Evolutionary conservation across 2,329 filamentous ascomycete genomes (phyloP), one percentile per base, ranked within the genome.

Genomic region (Xylaria sp.): DNA sequence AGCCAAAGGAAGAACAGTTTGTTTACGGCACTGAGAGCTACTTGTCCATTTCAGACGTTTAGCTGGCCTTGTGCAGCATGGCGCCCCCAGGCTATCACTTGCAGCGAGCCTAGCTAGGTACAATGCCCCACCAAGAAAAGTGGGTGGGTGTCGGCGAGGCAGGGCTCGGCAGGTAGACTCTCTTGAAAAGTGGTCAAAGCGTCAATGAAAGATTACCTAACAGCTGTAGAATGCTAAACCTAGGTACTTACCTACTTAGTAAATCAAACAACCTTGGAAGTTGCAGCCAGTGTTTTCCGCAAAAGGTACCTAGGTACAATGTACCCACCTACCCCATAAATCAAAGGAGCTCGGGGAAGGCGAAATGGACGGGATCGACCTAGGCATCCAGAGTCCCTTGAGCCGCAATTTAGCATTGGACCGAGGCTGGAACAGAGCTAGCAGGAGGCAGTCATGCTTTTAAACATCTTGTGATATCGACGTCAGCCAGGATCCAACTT

Each of bases 401-500:
- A 70, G 68, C 68, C 68, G 68, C 68, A 70, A 60, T 61, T 35
- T 44, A 27, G 59, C 65, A 55, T 63, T 58, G 50, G 69, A 66
- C 72, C 72, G 72, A 73, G 72, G 72, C 72, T 71, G 47, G 57
- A 62, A 53, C 65, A 53, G 50, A 37, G 54, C 61, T 58, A 54
- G 44, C 47, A 40, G 37, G 47, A 44, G 40, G 40, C 40, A 44
- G 40, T 44, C 55, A 47, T 37, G 23, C 40, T 42, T 44, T 59
- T 54, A 12, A 60, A 44, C 51, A 21, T 63, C 68, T 69, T 37
- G 71, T 71, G 71, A 71, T 62, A 53, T 61, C 64, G 54, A 61
- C 57, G 55, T 65, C 66, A 64, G 60, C 65, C 32, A 18, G 21
- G 59, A 9, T 29, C 57, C 37, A 5, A 35, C 51, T 54, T 55